phyloP scores from a whole-genome alignment of 2,329 filamentous ascomycete genomes.

The Claviceps digitariae region DNA sequence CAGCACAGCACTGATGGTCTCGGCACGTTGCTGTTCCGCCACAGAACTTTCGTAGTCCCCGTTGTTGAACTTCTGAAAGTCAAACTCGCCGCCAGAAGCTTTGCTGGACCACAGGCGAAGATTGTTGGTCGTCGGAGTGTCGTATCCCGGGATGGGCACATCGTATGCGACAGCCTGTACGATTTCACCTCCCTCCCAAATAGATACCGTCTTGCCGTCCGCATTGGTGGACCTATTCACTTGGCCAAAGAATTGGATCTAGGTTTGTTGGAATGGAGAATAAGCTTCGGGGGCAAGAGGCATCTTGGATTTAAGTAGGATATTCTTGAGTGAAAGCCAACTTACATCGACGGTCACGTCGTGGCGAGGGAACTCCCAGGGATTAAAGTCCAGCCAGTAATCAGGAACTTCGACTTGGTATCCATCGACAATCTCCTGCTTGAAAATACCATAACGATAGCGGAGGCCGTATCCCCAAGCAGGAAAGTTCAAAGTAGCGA shows the following conservation, averaged over 20 bases:
- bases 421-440: conserved; percentile 95
- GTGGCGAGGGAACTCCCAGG: conserved; percentile 94
- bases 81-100: conserved; percentile 91
- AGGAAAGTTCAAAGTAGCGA: conserved; percentile 87
- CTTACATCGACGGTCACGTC: conserved; percentile 81
- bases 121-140: conserved; percentile 87
- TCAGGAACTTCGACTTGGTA: conserved; percentile 98
- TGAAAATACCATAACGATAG: conserved; percentile 97
- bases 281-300: neutral
- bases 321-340: neutral
- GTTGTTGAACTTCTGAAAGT: conserved; percentile 98
- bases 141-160: conserved; percentile 81
- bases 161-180: conserved; percentile 91
- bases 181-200: conserved; percentile 88
- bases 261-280: neutral
- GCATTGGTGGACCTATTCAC: conserved; percentile 65
- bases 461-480: conserved; percentile 95
- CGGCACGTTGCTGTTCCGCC: conserved; percentile 94
- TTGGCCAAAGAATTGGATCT: conserved; percentile 86
- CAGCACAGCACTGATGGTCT: conserved; percentile 93
- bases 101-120: conserved; percentile 95
- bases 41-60: conserved; percentile 97
- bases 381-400: conserved; percentile 99
- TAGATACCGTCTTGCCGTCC: conserved; percentile 57
- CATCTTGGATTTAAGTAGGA: neutral